Evolutionary conservation across 306 rosid species (phyloP).

Genomic region (Malus sylvestris): DNA sequence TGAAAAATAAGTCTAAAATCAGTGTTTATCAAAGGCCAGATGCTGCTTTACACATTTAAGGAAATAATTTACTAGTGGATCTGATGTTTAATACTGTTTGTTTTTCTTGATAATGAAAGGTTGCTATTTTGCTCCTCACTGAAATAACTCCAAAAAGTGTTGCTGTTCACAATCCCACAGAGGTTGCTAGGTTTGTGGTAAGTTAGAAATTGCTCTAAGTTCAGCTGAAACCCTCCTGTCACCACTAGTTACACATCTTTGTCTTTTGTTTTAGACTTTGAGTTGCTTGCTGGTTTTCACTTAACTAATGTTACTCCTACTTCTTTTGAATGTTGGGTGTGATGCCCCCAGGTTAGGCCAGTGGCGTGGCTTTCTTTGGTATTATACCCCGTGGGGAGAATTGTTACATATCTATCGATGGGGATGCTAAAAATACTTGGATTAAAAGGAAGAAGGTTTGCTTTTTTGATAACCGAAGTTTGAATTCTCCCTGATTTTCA

Average conservation of each 20-base stretch:
- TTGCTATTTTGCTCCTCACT: slow-evolving; percentile 95
- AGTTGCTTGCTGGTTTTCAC: background rate
- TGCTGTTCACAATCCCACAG: slow-evolving; percentile 95
- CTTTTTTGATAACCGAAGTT: slow-evolving; percentile 16
- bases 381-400: slow-evolving; percentile 86
- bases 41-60: background rate
- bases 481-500: slow-evolving; percentile 1
- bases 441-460: slow-evolving; percentile 91
- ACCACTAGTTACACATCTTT: slow-evolving; percentile 1
- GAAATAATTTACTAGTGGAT: background rate
- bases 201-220: slow-evolving; percentile 17
- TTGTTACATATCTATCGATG: slow-evolving; percentile 92
- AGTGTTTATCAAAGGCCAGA: slow-evolving; percentile 2
- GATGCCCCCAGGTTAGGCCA: slow-evolving; percentile 83
- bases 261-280: slow-evolving; percentile 5
- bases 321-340: slow-evolving; percentile 13
- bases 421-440: slow-evolving; percentile 94
- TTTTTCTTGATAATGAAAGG: slow-evolving; percentile 43
- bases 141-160: slow-evolving; percentile 98
- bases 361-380: slow-evolving; percentile 98
- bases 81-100: background rate
- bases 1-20: background rate
- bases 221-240: background rate
- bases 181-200: slow-evolving; percentile 98
- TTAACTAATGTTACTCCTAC: slow-evolving; percentile 13